Evolutionary conservation across 2,329 filamentous ascomycete genomes (phyloP).

Genomic region (Boeremia exigua): DNA sequence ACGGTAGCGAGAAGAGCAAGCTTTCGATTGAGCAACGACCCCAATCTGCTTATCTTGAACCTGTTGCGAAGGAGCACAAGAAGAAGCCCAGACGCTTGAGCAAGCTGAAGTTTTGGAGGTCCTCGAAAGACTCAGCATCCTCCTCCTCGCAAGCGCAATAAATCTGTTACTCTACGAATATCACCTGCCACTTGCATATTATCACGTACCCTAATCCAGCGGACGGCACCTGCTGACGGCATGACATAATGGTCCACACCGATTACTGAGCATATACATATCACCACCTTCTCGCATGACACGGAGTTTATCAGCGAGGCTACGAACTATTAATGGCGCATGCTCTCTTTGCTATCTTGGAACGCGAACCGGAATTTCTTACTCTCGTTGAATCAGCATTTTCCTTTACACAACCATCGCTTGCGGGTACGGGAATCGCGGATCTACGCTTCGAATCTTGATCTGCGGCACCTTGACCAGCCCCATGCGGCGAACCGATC

Average conservation of each 20-base stretch:
- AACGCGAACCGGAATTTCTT: constrained; percentile 41
- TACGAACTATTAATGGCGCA: constrained; percentile 49
- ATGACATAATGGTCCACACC: constrained; percentile 45
- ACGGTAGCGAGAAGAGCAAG: constrained; percentile 75
- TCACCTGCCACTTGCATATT: constrained; percentile 18
- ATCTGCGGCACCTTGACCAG: constrained; percentile 38
- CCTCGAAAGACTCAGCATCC: constrained; percentile 40
- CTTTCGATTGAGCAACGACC: constrained; percentile 68
- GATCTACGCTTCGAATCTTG: constrained; percentile 28
- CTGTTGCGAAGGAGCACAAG: constrained; percentile 63
- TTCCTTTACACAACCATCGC: constrained; percentile 23
- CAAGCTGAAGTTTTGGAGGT: constrained; percentile 79
- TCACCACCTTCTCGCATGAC: constrained; percentile 41
- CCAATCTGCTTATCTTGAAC: constrained; percentile 59
- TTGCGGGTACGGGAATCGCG: constrained; percentile 31
- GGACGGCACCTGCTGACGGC: constrained; percentile 35
- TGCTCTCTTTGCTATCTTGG: constrained; percentile 29
- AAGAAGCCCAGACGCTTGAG: constrained; percentile 75
- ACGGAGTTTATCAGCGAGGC: constrained; percentile 46
- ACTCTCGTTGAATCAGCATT: constrained; percentile 38
- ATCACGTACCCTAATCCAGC: constrained; percentile 28
- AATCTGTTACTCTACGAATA: constrained; percentile 8
- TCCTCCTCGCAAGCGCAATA: constrained; percentile 29
- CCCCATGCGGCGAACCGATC: constrained; percentile 20
- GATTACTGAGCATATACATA: constrained; percentile 29